Conservation (phyloP, 148 eudicot species). For the Linanthus parryae region DNA sequence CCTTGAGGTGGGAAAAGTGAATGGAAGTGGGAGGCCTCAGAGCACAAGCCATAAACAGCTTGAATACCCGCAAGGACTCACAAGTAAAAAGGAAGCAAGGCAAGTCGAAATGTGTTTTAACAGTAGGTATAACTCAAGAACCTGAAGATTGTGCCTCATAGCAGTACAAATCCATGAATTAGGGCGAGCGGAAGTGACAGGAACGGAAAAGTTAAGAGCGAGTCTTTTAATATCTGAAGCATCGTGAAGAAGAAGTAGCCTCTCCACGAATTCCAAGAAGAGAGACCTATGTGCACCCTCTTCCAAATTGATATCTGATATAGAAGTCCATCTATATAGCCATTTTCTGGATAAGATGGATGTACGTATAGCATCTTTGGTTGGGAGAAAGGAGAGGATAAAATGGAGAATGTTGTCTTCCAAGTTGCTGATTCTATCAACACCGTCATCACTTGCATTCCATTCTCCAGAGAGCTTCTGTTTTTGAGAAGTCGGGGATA, state of each 20-base stretch:
- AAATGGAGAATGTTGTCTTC: neutral
- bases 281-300: neutral
- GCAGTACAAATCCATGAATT: neutral
- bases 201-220: neutral
- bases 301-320: neutral
- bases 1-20: slow-evolving; percentile 1
- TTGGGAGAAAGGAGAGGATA: neutral
- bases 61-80: neutral
- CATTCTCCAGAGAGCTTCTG: neutral
- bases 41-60: neutral
- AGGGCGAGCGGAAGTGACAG: neutral
- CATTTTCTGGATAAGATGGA: slow-evolving; percentile 8
- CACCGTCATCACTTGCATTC: neutral
- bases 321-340: slow-evolving; percentile 9
- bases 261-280: neutral
- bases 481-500: neutral
- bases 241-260: neutral
- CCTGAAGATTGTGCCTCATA: neutral
- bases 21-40: neutral
- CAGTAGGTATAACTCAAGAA: neutral
- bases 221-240: neutral
- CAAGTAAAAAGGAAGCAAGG: neutral
- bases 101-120: neutral
- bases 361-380: neutral
- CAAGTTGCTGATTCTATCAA: slow-evolving; percentile 8